These are phyloP conservation scores for Wallacemonas sp. DNA, from an alignment of 208 protist species.

Conservation along the genomic window DNA sequence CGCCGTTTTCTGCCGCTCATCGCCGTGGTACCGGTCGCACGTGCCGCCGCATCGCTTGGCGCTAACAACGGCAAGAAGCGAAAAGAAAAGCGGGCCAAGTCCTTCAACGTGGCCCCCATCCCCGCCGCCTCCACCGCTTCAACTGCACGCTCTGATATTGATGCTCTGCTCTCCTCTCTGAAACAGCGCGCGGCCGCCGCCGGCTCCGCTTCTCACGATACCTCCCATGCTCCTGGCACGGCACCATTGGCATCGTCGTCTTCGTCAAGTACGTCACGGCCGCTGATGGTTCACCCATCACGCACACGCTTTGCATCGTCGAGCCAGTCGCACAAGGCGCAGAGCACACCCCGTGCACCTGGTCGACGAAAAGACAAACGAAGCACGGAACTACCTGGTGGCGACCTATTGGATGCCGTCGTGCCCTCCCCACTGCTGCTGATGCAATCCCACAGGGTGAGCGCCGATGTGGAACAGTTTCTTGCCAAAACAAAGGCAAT, in stretches of 20 bases:
- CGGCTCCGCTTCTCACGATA: too few species aligned
- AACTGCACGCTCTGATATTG: not conserved
- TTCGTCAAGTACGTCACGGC: too few species aligned
- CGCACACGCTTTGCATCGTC: too few species aligned
- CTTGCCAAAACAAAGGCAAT: not conserved
- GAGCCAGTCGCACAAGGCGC: too few species aligned
- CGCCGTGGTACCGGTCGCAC: too few species aligned
- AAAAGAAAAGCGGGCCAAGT: not conserved
- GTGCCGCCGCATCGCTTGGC: too few species aligned
- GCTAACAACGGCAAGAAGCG: not conserved
- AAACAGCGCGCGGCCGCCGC: not conserved
- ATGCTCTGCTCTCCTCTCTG: not conserved
- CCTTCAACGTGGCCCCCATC: not conserved
- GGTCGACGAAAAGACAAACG: too few species aligned
- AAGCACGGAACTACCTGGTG: slow-evolving; percentile 35
- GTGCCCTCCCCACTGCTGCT: slow-evolving; percentile 29
- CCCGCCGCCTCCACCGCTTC: not conserved
- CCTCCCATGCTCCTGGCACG: too few species aligned
- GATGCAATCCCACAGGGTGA: slow-evolving; percentile 9
- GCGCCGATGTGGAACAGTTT: not conserved
- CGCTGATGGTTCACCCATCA: too few species aligned
- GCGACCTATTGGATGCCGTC: slow-evolving; percentile 6
- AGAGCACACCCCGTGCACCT: too few species aligned
- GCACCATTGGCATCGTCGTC: too few species aligned
- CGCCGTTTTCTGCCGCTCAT: too few species aligned